phyloP scores from a whole-genome alignment of 108 stramenopile species.

The Nitzschia sp. region DNA sequence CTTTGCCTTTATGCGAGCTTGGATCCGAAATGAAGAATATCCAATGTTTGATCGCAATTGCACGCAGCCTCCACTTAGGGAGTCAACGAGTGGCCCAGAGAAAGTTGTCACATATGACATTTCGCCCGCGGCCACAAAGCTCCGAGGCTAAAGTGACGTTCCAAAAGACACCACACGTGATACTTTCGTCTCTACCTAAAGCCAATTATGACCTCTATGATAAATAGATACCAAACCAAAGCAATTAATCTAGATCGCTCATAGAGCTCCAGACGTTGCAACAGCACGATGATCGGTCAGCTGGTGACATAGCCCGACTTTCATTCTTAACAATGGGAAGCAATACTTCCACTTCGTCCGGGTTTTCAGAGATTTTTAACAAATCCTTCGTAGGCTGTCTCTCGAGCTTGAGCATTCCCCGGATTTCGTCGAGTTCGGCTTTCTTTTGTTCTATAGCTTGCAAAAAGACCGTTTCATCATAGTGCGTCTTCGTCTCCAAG shows the following conservation, averaged over 20 bases:
- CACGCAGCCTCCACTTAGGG: conserved; percentile 8
- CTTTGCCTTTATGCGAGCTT: conserved; percentile 56
- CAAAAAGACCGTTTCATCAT: neutral
- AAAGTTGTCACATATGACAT: neutral
- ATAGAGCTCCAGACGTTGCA: no score
- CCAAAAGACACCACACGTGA: no score
- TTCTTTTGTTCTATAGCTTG: neutral
- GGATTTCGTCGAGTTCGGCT: conserved; percentile 6
- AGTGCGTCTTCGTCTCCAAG: conserved; percentile 16
- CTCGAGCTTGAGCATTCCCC: conserved; percentile 2
- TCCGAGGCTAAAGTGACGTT: neutral
- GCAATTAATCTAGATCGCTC: no score
- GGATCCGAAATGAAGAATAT: conserved; percentile 56
- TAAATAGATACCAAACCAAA: no score
- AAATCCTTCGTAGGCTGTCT: neutral
- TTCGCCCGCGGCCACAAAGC: neutral
- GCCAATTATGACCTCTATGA: no score
- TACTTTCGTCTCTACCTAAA: no score
- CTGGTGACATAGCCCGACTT: no score
- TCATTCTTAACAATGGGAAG: conserved; percentile 1
- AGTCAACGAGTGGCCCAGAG: neutral
- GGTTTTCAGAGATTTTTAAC: conserved; percentile 21
- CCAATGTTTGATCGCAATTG: conserved; percentile 47
- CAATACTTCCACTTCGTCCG: conserved; percentile 27
- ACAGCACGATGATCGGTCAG: neutral